Conservation (phyloP, 208 protist genomes). For the Trypanosoma theileri region DNA sequence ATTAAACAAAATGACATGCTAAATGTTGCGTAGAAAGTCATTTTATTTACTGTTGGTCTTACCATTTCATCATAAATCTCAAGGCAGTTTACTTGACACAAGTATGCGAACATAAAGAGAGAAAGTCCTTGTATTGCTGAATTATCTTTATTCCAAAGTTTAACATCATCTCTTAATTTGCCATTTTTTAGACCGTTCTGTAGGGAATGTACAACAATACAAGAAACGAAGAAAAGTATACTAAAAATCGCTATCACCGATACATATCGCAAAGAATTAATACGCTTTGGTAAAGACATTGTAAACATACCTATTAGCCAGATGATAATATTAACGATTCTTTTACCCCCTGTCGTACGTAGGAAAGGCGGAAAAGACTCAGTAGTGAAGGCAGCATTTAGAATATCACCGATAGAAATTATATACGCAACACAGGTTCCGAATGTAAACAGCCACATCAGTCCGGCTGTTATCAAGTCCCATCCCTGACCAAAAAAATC, state of each 20-base stretch:
- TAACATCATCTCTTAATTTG: constrained; percentile 10
- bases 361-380: constrained; percentile 8
- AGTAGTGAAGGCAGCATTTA: constrained; percentile 20
- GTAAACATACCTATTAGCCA: constrained; percentile 44
- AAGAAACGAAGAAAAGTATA: constrained; percentile 34
- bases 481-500: constrained; percentile 30
- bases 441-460: constrained; percentile 38
- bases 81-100: constrained; percentile 40
- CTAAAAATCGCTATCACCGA: constrained; percentile 31
- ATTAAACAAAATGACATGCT: constrained; percentile 50
- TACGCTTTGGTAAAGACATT: constrained; percentile 30
- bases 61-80: constrained; percentile 35
- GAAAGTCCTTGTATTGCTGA: constrained; percentile 22
- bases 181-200: constrained; percentile 19
- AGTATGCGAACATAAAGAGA: constrained; percentile 46
- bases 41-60: constrained; percentile 20
- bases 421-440: constrained; percentile 38
- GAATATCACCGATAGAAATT: constrained; percentile 31
- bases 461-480: constrained; percentile 26
- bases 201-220: constrained; percentile 30
- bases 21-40: constrained; percentile 37
- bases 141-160: constrained; percentile 20
- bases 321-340: constrained; percentile 27
- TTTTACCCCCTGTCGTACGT: constrained; percentile 10
- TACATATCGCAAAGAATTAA: constrained; percentile 46